Evolutionary conservation across 768 basidiomycete species (phyloP), one percentile per base, ranked within the genome.

Genomic region (Astraeus odoratus): DNA sequence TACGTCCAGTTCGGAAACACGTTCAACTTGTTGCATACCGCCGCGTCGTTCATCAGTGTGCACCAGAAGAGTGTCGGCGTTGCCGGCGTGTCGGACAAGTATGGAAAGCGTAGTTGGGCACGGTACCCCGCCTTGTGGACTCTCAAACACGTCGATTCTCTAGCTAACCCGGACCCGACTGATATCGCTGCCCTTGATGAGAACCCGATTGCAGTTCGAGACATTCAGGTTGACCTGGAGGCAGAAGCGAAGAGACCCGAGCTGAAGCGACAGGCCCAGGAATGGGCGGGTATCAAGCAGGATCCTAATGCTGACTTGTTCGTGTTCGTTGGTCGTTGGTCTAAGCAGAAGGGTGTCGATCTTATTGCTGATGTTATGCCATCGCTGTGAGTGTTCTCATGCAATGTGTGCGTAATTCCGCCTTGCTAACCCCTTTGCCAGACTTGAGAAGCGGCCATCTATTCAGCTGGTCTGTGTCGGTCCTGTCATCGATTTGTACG

Each of bases 1-100:
- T 96, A 96, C 59, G 90, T 96, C 35, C 93, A 96, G 66, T 96
- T 96, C 63, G 93, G 93, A 50, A 96, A 96, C 72, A 96, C 93
- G 8, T 96, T 96, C 73, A 96, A 96, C 64, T 69, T 96, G 57
- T 75, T 96, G 20, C 93, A 96, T 57, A 92, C 93, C 19, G 93
- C 81, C 4, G 93, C 93, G 1, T 88, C 86, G 20, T 96, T 84
- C 66, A 92, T 96, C 67, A 89, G 86, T 50, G 76, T 78, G 24
- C 93, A 96, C 63, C 93, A 96, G 62, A 95, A 92, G 72, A 86
- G 83, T 52, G 58, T 95, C 25, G 93, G 93, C 60, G 93, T 95
- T 18, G 93, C 93, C 33, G 93, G 93, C 72, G 93, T 96, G 31
- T 96, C 93, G 2, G 93, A 96, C 74, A 96, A 96, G 67, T 94